Percentiles rank a stretch among this genome's conserved stretches.
Conservation (phyloP, 495 filamentous ascomycete species). For the Sabuloglossum arenarium region DNA sequence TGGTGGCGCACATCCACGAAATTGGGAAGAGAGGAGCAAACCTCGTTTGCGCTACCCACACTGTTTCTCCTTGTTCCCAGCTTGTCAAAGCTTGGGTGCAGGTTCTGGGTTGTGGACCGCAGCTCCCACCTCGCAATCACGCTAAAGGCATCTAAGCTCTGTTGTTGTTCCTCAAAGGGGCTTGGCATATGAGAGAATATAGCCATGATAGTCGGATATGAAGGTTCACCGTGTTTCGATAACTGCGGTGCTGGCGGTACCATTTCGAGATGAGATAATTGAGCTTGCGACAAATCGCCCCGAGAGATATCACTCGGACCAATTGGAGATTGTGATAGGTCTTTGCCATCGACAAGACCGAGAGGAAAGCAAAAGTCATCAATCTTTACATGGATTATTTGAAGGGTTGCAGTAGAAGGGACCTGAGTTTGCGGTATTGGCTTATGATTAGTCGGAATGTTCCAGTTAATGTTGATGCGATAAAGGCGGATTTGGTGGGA, state of each 20-base stretch:
- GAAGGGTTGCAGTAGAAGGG: conserved; percentile 8
- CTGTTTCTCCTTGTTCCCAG: conserved; percentile 41
- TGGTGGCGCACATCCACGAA: not conserved
- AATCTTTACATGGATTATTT: conserved; percentile 7
- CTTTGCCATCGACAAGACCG: not conserved
- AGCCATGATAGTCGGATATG: conserved; percentile 43
- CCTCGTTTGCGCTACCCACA: conserved; percentile 21
- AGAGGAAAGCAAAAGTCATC: conserved; percentile 10
- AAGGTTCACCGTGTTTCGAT: conserved; percentile 26
- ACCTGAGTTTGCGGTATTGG: conserved; percentile 6
- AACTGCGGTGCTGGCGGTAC: conserved; percentile 29
- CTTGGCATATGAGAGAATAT: conserved; percentile 41
- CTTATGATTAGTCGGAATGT: conserved; percentile 8
- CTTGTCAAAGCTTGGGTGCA: conserved; percentile 59
- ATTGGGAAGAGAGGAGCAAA: conserved; percentile 11
- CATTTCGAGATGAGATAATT: conserved; percentile 44
- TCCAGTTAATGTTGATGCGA: conserved; percentile 19
- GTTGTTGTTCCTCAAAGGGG: conserved; percentile 24
- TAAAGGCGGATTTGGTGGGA: conserved; percentile 14
- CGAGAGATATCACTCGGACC: not conserved
- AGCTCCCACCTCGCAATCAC: conserved; percentile 64
- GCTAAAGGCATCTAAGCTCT: conserved; percentile 36
- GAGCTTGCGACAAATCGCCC: conserved; percentile 23
- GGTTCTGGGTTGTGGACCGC: conserved; percentile 29
- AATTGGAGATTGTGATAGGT: not conserved